Evolutionary conservation across 2,329 filamentous ascomycete genomes (phyloP), one percentile per base, ranked within the genome.

Genomic region (Colletotrichum plurivorum): DNA sequence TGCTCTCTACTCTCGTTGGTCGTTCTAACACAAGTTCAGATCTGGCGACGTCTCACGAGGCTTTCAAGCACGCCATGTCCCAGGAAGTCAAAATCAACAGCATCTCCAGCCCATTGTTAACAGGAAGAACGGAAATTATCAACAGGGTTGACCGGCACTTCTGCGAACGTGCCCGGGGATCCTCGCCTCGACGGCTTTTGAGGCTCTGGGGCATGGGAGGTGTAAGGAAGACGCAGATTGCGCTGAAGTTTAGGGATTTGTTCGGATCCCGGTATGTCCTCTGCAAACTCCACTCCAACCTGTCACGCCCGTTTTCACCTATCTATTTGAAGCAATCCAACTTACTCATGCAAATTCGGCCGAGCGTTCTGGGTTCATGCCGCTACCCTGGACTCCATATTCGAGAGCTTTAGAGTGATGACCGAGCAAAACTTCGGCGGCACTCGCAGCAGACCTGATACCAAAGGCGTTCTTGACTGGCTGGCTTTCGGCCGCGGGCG

Each of bases 351-450:
- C n/a, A n/a, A n/a, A n/a, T n/a, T n/a, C n/a, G n/a, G n/a, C n/a
- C n/a, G n/a, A n/a, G n/a, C n/a, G n/a, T n/a, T 77, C n/a, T 78
- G 73, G 73, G 65, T 79, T 2, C 75, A 79, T 58, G 78, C 75
- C 0, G 73, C 73, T 4, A 71, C 63, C 46, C 15, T 31, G 0
- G 51, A 69, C 4, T 76, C 77, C 1, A 5, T n/a, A n/a, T n/a
- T n/a, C n/a, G n/a, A n/a, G n/a, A n/a, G n/a, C n/a, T n/a, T n/a
- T n/a, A n/a, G n/a, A n/a, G n/a, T n/a, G n/a, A n/a, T n/a, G n/a
- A n/a, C n/a, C n/a, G n/a, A n/a, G n/a, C n/a, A n/a, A n/a, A n/a
- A n/a, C n/a, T n/a, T n/a, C n/a, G n/a, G n/a, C n/a, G n/a, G n/a
- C n/a, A n/a, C n/a, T n/a, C n/a, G n/a, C n/a, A n/a, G n/a, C n/a